Evolutionary conservation across 495 filamentous ascomycete species (phyloP), one percentile per base, ranked within the genome.

Genomic region (Penicillium parvum): DNA sequence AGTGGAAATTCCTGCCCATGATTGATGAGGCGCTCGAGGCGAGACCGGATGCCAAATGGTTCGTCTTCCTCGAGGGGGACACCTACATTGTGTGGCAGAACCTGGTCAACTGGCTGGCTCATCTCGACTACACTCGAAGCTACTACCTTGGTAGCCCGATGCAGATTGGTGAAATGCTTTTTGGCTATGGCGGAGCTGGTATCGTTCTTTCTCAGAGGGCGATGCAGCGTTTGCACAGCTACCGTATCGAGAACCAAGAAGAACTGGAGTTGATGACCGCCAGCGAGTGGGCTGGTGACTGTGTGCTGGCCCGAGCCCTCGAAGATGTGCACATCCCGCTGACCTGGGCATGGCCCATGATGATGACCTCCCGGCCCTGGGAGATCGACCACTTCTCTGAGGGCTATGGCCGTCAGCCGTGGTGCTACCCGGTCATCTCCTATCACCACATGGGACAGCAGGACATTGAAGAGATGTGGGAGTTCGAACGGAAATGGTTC

Each of bases 1-100:
- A 81, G 56, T 84, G 77, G 68, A 85, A 84, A 57, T 83, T 83
- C 49, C 62, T 85, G 10, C 76, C 79, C 5, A 78, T 79, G 66
- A 68, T 82, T 32, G 73, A 77, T 41, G 58, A 72, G 22, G 74
- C 78, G 17, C 72, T 75, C 60, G 60, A 66, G 28, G 59, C 72
- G 63, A 64, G 63, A 25, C 76, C 77, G 4, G 62, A 73, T 4
- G 68, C 65, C 15, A 74, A 76, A 32, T 85, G 79, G 78, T 85
- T 77, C 54, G 66, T 84, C 27, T 84, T 84, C 50, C 70, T 81
- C 49, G 81, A 84, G 45, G 73, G 74, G 8, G 81, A 85, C 49
- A 81, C 80, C 1, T 84, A 82, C 45, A 52, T 82, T 14, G 64
- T 82, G 10, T 83, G 79, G 79, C 72, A 73, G 47, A 83, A 80